Conservation (phyloP, 2,329 filamentous ascomycete species). For the Alternaria arborescens region DNA sequence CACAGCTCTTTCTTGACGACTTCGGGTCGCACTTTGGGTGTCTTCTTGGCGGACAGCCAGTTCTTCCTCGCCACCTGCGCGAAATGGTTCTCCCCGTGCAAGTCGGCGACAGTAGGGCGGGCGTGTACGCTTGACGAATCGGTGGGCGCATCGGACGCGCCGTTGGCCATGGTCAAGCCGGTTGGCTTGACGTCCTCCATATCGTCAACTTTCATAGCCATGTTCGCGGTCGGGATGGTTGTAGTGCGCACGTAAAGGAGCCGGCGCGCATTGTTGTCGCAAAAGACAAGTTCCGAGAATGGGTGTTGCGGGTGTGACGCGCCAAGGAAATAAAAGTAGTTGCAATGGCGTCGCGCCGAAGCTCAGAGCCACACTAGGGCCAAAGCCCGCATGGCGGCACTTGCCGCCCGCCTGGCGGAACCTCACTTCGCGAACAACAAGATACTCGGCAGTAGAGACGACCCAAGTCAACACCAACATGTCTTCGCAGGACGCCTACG, state of each 20-base stretch:
- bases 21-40: constrained; percentile 76
- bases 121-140: constrained; percentile 43
- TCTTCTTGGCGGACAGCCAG: constrained; percentile 76
- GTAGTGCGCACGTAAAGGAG: constrained; percentile 22
- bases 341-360: constrained; percentile 22
- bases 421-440: constrained; percentile 20
- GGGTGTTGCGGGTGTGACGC: constrained; percentile 23
- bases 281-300: constrained; percentile 20
- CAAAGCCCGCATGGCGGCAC: constrained; percentile 20
- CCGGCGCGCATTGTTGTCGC: constrained; percentile 42
- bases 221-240: constrained; percentile 9
- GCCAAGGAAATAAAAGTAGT: constrained; percentile 43
- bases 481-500: constrained; percentile 38
- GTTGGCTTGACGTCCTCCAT: constrained; percentile 40
- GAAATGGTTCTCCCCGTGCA: constrained; percentile 72
- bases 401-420: constrained; percentile 21
- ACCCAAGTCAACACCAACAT: constrained; percentile 35
- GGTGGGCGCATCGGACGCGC: constrained; percentile 34
- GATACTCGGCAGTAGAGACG: constrained; percentile 18
- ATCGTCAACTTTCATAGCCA: constrained; percentile 19
- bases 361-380: constrained; percentile 8
- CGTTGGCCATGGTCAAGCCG: constrained; percentile 23
- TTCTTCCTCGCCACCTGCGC: constrained; percentile 79
- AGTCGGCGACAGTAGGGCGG: constrained; percentile 71
- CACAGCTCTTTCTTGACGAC: constrained; percentile 88